A percentile compares a stretch with the other conserved stretches of the same genome.
Conservation (phyloP, 176 grass and related monocot genomes). For the Puya raimondii region DNA sequence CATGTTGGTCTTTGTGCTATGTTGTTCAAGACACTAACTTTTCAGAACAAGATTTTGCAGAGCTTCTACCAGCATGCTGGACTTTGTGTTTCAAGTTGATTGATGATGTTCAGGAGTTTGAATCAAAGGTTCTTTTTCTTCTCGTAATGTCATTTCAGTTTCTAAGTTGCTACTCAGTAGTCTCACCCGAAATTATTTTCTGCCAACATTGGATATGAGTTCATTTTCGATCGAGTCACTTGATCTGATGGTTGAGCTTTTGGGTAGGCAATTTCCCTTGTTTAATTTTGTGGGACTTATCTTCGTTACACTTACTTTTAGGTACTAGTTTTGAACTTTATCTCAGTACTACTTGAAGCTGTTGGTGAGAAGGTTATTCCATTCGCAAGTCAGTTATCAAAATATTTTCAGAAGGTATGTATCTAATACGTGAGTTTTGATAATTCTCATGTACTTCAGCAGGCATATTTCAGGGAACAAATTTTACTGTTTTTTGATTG, state of each 20-base stretch:
- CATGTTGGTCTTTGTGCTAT: conserved; percentile 89
- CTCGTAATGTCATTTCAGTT: conserved; percentile 8
- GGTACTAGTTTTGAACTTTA: conserved; percentile 98
- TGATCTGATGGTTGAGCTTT: not conserved
- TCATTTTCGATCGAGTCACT: not conserved
- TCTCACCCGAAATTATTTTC: no score
- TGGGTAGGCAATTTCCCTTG: not conserved
- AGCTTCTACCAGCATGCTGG: conserved; percentile 91
- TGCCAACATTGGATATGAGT: no score
- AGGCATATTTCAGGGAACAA: not conserved
- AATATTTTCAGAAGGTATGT: conserved; percentile 85
- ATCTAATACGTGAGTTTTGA: not conserved
- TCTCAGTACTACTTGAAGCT: conserved; percentile 90
- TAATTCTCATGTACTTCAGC: conserved; percentile 1
- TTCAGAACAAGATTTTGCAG: conserved; percentile 83
- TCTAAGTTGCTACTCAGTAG: not conserved
- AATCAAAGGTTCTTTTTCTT: conserved; percentile 76
- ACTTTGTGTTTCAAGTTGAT: conserved; percentile 93
- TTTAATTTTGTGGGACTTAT: not conserved
- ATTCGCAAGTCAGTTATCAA: conserved; percentile 76
- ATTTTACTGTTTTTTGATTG: no score
- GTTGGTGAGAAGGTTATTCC: conserved; percentile 79
- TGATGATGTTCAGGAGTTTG: conserved; percentile 94
- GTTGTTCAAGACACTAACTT: conserved; percentile 97
- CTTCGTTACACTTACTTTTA: conserved; percentile 26